These are phyloP conservation scores for Annulohypoxylon maeteangense DNA, from an alignment of 495 filamentous ascomycete species.

Conservation along the genomic window DNA sequence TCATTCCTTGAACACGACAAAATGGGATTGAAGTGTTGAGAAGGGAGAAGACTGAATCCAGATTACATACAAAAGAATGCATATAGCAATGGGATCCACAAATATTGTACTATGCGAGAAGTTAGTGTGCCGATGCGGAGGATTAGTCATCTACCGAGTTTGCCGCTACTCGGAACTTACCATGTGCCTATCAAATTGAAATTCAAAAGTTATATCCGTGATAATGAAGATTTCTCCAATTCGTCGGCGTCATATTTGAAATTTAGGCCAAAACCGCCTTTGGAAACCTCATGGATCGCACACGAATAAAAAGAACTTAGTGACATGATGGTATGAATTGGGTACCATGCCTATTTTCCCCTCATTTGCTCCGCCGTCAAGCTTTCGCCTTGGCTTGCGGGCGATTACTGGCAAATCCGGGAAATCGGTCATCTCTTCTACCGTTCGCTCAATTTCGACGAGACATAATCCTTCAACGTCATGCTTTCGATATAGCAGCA, in stretches of 20 bases:
- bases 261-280: background rate
- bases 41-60: background rate
- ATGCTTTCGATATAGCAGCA: slow-evolving; percentile 39
- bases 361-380: slow-evolving; percentile 37
- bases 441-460: slow-evolving; percentile 39
- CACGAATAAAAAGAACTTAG: slow-evolving; percentile 13
- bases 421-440: slow-evolving; percentile 21
- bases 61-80: background rate
- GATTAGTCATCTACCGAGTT: slow-evolving; percentile 7
- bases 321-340: slow-evolving; percentile 43
- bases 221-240: slow-evolving; percentile 23
- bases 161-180: slow-evolving; percentile 13
- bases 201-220: background rate
- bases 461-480: slow-evolving; percentile 9
- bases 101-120: background rate
- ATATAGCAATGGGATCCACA: background rate
- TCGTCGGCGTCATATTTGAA: slow-evolving; percentile 3
- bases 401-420: slow-evolving; percentile 40
- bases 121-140: background rate
- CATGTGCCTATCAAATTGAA: slow-evolving; percentile 2
- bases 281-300: slow-evolving; percentile 18
- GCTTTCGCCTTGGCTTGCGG: slow-evolving; percentile 46
- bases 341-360: slow-evolving; percentile 46
- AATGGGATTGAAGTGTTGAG: background rate
- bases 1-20: background rate